Conservation (phyloP, 768 basidiomycete species). For the Coprinopsis sp. region DNA sequence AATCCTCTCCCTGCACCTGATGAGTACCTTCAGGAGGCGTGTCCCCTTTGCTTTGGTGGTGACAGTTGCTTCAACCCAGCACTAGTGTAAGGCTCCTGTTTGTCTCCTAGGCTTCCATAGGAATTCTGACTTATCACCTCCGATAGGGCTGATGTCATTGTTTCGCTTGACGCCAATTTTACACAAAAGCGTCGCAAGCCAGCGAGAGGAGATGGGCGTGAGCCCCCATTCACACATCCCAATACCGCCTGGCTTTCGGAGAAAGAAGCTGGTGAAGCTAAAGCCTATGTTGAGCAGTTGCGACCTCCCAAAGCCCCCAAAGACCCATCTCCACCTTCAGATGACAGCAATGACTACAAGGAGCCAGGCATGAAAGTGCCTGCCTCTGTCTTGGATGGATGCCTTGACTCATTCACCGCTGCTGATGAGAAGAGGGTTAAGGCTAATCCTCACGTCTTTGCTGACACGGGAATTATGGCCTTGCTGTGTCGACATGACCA, state of each 20-base stretch:
- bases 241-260: conserved; percentile 18
- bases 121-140: not conserved
- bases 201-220: conserved; percentile 7
- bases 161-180: conserved; percentile 16
- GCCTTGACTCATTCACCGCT: conserved; percentile 27
- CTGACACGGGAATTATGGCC: conserved; percentile 33
- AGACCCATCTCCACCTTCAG: not conserved
- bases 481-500: conserved; percentile 33
- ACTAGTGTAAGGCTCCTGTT: not conserved
- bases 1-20: not conserved
- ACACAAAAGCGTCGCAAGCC: conserved; percentile 9
- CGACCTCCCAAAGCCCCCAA: conserved; percentile 5
- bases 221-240: conserved; percentile 18
- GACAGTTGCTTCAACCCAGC: not conserved
- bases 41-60: not conserved
- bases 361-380: conserved; percentile 23
- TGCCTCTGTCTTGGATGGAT: conserved; percentile 27
- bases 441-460: conserved; percentile 24
- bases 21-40: not conserved
- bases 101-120: not conserved
- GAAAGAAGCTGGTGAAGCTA: conserved; percentile 16
- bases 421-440: conserved; percentile 23
- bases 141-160: conserved; percentile 1
- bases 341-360: conserved; percentile 10
- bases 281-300: conserved; percentile 13